phyloP scores from a whole-genome alignment of 768 basidiomycete genomes.

The Amylocystis lapponica region DNA sequence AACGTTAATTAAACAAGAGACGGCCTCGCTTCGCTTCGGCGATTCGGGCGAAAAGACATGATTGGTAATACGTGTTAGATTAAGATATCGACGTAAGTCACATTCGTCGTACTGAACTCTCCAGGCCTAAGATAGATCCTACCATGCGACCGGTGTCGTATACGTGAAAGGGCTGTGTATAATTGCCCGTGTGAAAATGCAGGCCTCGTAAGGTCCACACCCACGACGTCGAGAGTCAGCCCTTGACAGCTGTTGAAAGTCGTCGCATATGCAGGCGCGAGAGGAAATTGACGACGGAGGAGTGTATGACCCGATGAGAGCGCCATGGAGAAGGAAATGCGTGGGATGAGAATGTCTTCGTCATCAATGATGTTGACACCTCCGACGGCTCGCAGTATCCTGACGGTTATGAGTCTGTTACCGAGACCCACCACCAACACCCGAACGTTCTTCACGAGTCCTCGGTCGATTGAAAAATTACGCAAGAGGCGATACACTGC shows the following conservation, averaged over 20 bases:
- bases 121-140: conserved; percentile 3
- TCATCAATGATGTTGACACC: neutral
- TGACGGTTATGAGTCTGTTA: conserved; percentile 2
- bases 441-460: conserved; percentile 31
- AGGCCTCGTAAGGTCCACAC: conserved; percentile 25
- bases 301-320: conserved; percentile 23
- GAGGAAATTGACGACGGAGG: conserved; percentile 25
- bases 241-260: conserved; percentile 37
- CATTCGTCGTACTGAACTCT: conserved; percentile 13
- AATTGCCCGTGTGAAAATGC: conserved; percentile 31
- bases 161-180: conserved; percentile 18
- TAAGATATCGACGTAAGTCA: conserved; percentile 15
- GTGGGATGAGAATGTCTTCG: conserved; percentile 17
- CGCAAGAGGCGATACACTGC: conserved; percentile 24
- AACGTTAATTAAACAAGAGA: no score
- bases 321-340: conserved; percentile 10
- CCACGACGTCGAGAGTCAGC: conserved; percentile 27
- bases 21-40: neutral
- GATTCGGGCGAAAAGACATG: no score
- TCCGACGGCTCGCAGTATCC: conserved; percentile 8
- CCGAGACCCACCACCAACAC: conserved; percentile 24
- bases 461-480: conserved; percentile 27
- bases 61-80: conserved; percentile 7
- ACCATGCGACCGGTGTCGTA: conserved; percentile 11
- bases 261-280: conserved; percentile 29